phyloP scores from a whole-genome alignment of 2,329 filamentous ascomycete genomes.

The Pseudocercospora ulei region DNA sequence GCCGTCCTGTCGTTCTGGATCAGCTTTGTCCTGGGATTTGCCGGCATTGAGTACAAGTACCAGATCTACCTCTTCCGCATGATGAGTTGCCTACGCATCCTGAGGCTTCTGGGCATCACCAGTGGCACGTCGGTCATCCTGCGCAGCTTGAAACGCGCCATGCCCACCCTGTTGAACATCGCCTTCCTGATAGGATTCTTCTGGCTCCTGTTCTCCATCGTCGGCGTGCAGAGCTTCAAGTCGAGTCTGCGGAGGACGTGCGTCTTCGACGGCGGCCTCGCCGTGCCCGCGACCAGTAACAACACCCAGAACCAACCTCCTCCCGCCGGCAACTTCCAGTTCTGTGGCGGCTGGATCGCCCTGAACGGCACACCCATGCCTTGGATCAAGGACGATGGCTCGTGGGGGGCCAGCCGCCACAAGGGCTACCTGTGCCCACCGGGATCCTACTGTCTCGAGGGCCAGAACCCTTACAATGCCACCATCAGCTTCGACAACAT shows the following conservation, averaged over 20 bases:
- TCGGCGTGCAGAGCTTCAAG: constrained; percentile 88
- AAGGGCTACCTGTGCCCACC: constrained; percentile 86
- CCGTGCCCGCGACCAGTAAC: constrained; percentile 13
- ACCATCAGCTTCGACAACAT: constrained; percentile 96
- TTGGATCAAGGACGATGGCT: constrained; percentile 57
- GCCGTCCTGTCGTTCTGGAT: constrained; percentile 95
- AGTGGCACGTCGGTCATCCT: constrained; percentile 92
- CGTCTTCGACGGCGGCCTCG: constrained; percentile 41
- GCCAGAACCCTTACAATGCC: constrained; percentile 65
- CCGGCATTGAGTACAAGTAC: constrained; percentile 56
- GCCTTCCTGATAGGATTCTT: constrained; percentile 94
- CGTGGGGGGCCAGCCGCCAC: constrained; percentile 43
- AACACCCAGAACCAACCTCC: constrained; percentile 23
- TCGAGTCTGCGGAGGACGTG: constrained; percentile 44
- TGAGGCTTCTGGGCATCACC: constrained; percentile 81
- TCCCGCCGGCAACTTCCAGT: constrained; percentile 52
- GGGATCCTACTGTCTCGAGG: constrained; percentile 73
- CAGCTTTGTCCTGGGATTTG: constrained; percentile 63
- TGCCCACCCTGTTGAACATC: constrained; percentile 81
- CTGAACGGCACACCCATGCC: constrained; percentile 49
- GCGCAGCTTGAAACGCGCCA: constrained; percentile 87
- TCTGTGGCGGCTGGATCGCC: constrained; percentile 76
- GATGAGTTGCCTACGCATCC: constrained; percentile 87
- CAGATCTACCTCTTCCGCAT: constrained; percentile 90
- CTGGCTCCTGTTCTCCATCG: constrained; percentile 93